These are phyloP conservation scores for Sporormia fimetaria DNA, from an alignment of 495 filamentous ascomycete genomes.

Conservation along the genomic window DNA sequence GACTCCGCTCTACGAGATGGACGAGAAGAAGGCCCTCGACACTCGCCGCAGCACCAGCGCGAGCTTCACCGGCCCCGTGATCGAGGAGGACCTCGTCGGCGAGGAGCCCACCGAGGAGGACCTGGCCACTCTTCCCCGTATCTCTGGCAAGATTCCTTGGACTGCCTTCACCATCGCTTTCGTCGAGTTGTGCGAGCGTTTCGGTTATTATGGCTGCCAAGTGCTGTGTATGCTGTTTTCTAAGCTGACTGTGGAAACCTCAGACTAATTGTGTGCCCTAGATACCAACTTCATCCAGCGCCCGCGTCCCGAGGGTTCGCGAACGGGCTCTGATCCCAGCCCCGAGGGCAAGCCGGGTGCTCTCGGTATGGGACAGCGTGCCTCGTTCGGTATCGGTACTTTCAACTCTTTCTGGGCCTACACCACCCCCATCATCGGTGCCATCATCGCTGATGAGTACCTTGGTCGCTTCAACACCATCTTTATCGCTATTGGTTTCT, in stretches of 20 bases:
- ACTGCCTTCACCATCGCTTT: conserved; percentile 58
- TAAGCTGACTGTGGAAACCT: background rate
- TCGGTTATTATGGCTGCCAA: conserved; percentile 68
- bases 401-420: conserved; percentile 74
- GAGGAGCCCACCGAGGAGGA: conserved; percentile 50
- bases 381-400: conserved; percentile 51
- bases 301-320: conserved; percentile 47
- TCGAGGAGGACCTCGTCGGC: conserved; percentile 17
- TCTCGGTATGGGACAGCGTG: conserved; percentile 55
- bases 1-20: conserved; percentile 10
- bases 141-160: conserved; percentile 54
- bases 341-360: conserved; percentile 49
- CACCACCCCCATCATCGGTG: conserved; percentile 54
- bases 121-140: conserved; percentile 47
- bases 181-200: conserved; percentile 67
- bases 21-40: conserved; percentile 13
- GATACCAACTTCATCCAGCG: conserved; percentile 56
- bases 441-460: conserved; percentile 60
- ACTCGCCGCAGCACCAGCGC: conserved; percentile 2
- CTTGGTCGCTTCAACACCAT: conserved; percentile 65
- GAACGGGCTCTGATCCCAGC: conserved; percentile 42
- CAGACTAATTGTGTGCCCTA: conserved; percentile 1
- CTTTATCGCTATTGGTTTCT: conserved; percentile 44
- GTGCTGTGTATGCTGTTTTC: conserved; percentile 55
- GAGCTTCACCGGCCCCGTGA: conserved; percentile 5